These are phyloP conservation scores for Pulveroboletus sp. DNA, from an alignment of 768 basidiomycete genomes.

Conservation along the genomic window DNA sequence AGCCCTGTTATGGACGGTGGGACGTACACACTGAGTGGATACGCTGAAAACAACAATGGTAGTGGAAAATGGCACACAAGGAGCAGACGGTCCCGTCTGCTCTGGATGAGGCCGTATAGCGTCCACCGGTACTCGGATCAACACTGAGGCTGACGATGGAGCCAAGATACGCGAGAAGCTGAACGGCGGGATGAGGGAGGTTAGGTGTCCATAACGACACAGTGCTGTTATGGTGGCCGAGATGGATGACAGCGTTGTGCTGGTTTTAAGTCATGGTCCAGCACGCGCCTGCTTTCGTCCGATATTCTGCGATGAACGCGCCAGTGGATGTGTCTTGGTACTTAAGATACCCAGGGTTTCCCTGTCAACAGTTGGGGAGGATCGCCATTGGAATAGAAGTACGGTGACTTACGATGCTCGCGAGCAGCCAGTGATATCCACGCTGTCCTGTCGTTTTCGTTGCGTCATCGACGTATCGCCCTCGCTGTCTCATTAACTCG, in stretches of 20 bases:
- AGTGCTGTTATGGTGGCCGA: slow-evolving; percentile 93
- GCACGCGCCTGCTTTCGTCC: slow-evolving; percentile 86
- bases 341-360: slow-evolving; percentile 87
- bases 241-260: slow-evolving; percentile 91
- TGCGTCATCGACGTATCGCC: no score
- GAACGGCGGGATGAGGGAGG: slow-evolving; percentile 86
- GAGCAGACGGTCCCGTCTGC: slow-evolving; percentile 85
- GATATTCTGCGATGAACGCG: slow-evolving; percentile 78
- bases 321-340: slow-evolving; percentile 98
- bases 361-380: slow-evolving; percentile 37
- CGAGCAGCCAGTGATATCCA: slow-evolving; percentile 97
- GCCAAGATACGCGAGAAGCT: slow-evolving; percentile 86
- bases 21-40: slow-evolving; percentile 36
- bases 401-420: slow-evolving; percentile 64
- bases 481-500: no score
- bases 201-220: slow-evolving; percentile 99
- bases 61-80: no score
- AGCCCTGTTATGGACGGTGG: slow-evolving; percentile 40
- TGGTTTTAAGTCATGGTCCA: slow-evolving; percentile 84
- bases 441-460: no score
- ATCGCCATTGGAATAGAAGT: no score
- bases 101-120: slow-evolving; percentile 90
- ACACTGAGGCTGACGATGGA: slow-evolving; percentile 79
- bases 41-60: slow-evolving; percentile 25
- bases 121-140: slow-evolving; percentile 80